A percentile compares a stretch with the other conserved stretches of the same genome.
Evolutionary conservation across 805 yeast species (phyloP).

Genomic region (Barnettozyma populi): DNA sequence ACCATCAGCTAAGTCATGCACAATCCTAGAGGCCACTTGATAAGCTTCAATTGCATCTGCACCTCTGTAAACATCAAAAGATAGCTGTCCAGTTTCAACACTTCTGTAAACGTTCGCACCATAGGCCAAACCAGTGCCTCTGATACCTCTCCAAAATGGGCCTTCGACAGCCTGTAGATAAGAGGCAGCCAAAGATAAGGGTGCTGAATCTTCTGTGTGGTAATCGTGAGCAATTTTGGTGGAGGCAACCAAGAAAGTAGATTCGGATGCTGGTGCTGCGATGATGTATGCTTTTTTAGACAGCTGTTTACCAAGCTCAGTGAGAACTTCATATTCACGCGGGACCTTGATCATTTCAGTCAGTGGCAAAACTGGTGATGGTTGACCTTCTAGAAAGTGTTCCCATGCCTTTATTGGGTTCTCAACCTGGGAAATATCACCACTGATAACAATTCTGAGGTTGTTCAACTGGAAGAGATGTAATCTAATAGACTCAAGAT

Average conservation of each 20-base stretch:
- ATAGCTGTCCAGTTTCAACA: slow-evolving; percentile 61
- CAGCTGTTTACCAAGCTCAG: slow-evolving; percentile 51
- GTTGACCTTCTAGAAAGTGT: slow-evolving; percentile 23
- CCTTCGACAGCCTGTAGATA: slow-evolving; percentile 87
- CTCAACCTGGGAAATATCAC: slow-evolving; percentile 51
- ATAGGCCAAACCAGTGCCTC: slow-evolving; percentile 93
- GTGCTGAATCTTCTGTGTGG: slow-evolving; percentile 55
- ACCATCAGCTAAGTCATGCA: slow-evolving; percentile 56
- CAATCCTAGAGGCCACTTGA: slow-evolving; percentile 58
- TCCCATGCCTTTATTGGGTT: slow-evolving; percentile 60
- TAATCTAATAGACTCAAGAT: slow-evolving; percentile 46
- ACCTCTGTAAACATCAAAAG: slow-evolving; percentile 71
- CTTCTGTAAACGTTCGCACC: slow-evolving; percentile 64
- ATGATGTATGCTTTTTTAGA: slow-evolving; percentile 53
- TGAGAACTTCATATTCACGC: slow-evolving; percentile 45
- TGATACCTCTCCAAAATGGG: slow-evolving; percentile 92
- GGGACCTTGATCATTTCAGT: slow-evolving; percentile 37
- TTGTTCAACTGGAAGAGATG: slow-evolving; percentile 53
- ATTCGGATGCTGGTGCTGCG: slow-evolving; percentile 79
- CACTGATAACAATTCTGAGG: slow-evolving; percentile 62
- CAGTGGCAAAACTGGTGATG: neutral
- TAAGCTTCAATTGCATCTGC: slow-evolving; percentile 68
- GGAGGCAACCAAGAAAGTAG: slow-evolving; percentile 59
- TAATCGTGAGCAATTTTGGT: slow-evolving; percentile 56
- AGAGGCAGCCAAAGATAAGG: slow-evolving; percentile 66